These are phyloP conservation scores for Wickerhamiella galacta DNA, from an alignment of 805 yeast species.

Conservation along the genomic window DNA sequence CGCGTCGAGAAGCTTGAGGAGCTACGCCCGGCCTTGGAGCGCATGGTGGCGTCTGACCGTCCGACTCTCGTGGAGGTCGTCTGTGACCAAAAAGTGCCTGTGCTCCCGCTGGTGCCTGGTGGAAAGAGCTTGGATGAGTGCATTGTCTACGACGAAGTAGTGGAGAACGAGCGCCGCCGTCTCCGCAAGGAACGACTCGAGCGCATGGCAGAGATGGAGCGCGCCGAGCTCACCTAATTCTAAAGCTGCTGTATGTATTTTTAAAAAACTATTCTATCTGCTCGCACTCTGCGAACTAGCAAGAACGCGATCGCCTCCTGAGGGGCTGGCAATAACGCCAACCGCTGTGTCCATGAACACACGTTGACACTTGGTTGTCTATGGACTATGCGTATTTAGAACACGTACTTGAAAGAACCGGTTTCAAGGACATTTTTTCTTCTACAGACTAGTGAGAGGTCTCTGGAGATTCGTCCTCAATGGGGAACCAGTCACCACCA, in stretches of 20 bases:
- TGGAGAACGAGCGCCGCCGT: slow-evolving; percentile 38
- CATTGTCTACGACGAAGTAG: slow-evolving; percentile 68
- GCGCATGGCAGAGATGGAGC: slow-evolving; percentile 15
- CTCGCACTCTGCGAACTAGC: too few relatives aligned
- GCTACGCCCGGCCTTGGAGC: slow-evolving; percentile 37
- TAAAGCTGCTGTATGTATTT: too few relatives aligned
- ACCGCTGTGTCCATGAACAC: too few relatives aligned
- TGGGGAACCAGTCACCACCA: slow-evolving; percentile 27
- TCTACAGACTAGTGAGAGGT: not conserved
- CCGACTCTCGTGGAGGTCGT: slow-evolving; percentile 84
- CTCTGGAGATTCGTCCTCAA: slow-evolving; percentile 24
- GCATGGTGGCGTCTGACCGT: slow-evolving; percentile 58
- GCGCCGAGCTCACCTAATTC: slow-evolving; percentile 8
- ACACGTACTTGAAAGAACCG: not conserved
- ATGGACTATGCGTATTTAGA: too few relatives aligned
- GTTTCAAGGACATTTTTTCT: not conserved
- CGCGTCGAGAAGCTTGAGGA: slow-evolving; percentile 57
- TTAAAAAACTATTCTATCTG: too few relatives aligned
- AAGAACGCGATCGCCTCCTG: too few relatives aligned
- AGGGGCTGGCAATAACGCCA: too few relatives aligned
- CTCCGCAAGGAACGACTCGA: slow-evolving; percentile 20
- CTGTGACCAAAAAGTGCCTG: slow-evolving; percentile 85
- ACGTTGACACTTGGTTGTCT: too few relatives aligned
- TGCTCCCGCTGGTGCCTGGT: slow-evolving; percentile 94
- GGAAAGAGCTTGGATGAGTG: slow-evolving; percentile 92